A percentile compares a stretch with the other conserved stretches of the same genome.
phyloP scores from a whole-genome alignment of 2,329 filamentous ascomycete genomes.

The Talaromyces marneffei region DNA sequence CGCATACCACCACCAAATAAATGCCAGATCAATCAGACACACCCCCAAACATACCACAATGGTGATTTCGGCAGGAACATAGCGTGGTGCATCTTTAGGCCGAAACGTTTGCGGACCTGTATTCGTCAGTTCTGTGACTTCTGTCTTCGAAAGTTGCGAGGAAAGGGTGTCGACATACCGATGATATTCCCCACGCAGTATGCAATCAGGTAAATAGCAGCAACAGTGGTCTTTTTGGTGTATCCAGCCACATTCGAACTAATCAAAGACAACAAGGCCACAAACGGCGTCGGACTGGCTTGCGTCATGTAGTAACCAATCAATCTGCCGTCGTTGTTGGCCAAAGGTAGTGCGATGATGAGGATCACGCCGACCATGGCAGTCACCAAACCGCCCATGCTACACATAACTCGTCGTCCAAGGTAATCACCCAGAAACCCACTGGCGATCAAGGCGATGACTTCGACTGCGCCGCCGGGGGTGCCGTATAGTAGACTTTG shows the following conservation, averaged over 20 bases:
- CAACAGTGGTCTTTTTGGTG: slow-evolving; percentile 51
- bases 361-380: slow-evolving; percentile 58
- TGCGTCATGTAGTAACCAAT: slow-evolving; percentile 62
- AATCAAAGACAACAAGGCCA: slow-evolving; percentile 58
- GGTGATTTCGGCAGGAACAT: slow-evolving; percentile 58
- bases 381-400: slow-evolving; percentile 47
- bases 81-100: slow-evolving; percentile 52
- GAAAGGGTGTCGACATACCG: slow-evolving; percentile 35
- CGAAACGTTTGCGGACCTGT: slow-evolving; percentile 53
- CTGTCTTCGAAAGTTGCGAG: not conserved
- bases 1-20: slow-evolving; percentile 59
- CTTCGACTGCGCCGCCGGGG: slow-evolving; percentile 60
- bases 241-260: slow-evolving; percentile 55
- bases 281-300: slow-evolving; percentile 56
- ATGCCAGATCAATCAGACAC: slow-evolving; percentile 50
- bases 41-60: slow-evolving; percentile 56
- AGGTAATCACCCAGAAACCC: slow-evolving; percentile 54
- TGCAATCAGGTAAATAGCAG: slow-evolving; percentile 43
- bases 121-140: not conserved
- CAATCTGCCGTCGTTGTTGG: slow-evolving; percentile 54
- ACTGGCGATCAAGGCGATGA: slow-evolving; percentile 52
- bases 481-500: slow-evolving; percentile 60
- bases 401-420: slow-evolving; percentile 53
- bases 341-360: slow-evolving; percentile 57
- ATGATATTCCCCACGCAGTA: slow-evolving; percentile 53